Base-by-base conservation (phyloP, 805 yeast species). In the Yarrowia phangngaensis region DNA sequence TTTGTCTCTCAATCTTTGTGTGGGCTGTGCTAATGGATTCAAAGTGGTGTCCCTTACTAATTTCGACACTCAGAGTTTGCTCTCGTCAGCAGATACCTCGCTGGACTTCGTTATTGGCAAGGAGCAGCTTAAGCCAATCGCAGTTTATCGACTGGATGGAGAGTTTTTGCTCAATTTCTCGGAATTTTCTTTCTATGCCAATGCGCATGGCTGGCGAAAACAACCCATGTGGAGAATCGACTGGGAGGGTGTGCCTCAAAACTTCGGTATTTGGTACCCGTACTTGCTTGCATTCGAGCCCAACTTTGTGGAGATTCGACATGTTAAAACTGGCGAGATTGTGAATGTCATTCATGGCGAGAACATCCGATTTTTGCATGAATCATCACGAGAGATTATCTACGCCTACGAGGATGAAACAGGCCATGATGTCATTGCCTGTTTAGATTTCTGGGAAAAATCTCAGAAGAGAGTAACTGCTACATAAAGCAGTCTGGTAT, bases 1-100 rank as follows among this genome's bases (percentile, higher is more conserved):
- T 61, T 71, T 92, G 65, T 86, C 88, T 62, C 80, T 89, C 4
- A 84, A 83, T 60, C 69, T 92, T 54, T 90, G 97, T 70, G 84
- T 92, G 55, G 98, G 98, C 19, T 92, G 98, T 60, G 82, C 95
- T 20, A 86, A 83, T 63, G 98, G 98, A 0, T 92, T 92, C 70
- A 97, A 92, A 68, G 87, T 92, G 60, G 88, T 92, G 27, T 83
- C 94, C 13, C 71, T 89, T 32, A 84, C 83, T 53, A 85, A 83
- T 47, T 82, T 85, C 52, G 84, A 80, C 52, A 87, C 84, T 65
- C 97, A 92, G 66, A 80, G 92, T 8, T 75, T 92, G 45, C 71
- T 92, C 58, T 97, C 92, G 67, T 96, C 95, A n/a, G 98, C 97
- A 0, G 98, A 92, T 61, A 94, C 97, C 0, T 87, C 97, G 14